Evolutionary conservation across 345 rosid genomes (phyloP), one percentile per base, ranked within the genome.

Genomic region (Psidium guajava): DNA sequence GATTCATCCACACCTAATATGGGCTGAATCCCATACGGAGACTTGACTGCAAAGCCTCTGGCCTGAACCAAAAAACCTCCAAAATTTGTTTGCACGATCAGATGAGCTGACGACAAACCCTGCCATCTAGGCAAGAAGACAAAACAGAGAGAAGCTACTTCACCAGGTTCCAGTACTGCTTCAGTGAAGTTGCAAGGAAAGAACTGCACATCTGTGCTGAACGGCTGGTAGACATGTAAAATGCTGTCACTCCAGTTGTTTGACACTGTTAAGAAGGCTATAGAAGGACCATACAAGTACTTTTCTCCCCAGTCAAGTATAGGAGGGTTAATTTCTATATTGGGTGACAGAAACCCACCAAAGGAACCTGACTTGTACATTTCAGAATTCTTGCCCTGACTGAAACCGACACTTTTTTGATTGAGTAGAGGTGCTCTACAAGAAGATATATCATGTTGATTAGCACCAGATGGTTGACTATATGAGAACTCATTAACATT

Each of bases 11-110:
- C 75, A 81, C 87, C 87, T 58, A 87, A 32, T 81, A 91, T 83
- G 82, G 93, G 92, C 87, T 86, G 88, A 87, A 92, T 88, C 85
- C 86, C 92, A 86, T 91, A 92, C 11, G 94, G 95, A 16, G 95
- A 92, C 87, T 92, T 91, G 27, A 88, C 49, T 25, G 91, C 94
- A 64, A 85, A 90, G 51, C 98, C 98, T 88, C 91, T 95, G 28
- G 90, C 94, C 82, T 91, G 90, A 81, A 95, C 91, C 83, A 95
- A 84, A 86, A 92, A 94, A 52, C 96, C 96, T 85, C 96, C 98
- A n/a, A 83, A 90, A 87, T 90, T 92, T 85, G 96, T 93, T 85
- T 94, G 94, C 90, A 94, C 86, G 83, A 93, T 88, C 85, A 94
- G 86, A 69, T 87, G 93, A 83, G 91, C 92, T 47, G 92, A 89